phyloP scores from a whole-genome alignment of 805 yeast genomes.

The Wickerhamomyces canadensis region DNA sequence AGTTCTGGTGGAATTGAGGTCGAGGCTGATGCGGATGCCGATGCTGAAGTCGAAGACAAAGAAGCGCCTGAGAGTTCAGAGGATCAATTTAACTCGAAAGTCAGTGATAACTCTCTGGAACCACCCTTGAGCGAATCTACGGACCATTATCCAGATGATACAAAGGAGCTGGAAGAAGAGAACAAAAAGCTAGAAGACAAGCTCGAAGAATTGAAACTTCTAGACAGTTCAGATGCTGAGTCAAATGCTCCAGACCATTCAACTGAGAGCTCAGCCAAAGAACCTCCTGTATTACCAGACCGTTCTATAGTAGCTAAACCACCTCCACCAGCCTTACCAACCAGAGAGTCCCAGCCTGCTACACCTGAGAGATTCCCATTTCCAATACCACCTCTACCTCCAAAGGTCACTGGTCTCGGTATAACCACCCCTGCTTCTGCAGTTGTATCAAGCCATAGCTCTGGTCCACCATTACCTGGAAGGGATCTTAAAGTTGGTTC shows the following conservation, averaged over 20 bases:
- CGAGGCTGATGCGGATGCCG: too few relatives aligned
- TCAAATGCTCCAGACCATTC: neutral
- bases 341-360: constrained; percentile 4
- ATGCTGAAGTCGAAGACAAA: neutral
- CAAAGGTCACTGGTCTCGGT: constrained; percentile 7
- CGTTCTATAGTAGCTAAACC: neutral
- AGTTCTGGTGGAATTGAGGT: too few relatives aligned
- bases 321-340: constrained; percentile 5
- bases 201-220: constrained; percentile 1
- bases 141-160: constrained; percentile 1
- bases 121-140: constrained; percentile 8
- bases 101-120: neutral
- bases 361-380: neutral
- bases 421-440: constrained; percentile 21
- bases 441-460: too few relatives aligned
- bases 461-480: constrained; percentile 31
- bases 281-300: constrained; percentile 6
- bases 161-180: constrained; percentile 3
- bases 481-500: constrained; percentile 21
- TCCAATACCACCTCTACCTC: constrained; percentile 2
- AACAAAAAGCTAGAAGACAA: constrained; percentile 2
- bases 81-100: too few relatives aligned
- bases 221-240: neutral
- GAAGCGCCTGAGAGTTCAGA: too few relatives aligned
- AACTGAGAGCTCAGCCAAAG: constrained; percentile 2